Evolutionary conservation across 106 monocot genomes (phyloP).

Genomic region (Hemerocallis citrina): DNA sequence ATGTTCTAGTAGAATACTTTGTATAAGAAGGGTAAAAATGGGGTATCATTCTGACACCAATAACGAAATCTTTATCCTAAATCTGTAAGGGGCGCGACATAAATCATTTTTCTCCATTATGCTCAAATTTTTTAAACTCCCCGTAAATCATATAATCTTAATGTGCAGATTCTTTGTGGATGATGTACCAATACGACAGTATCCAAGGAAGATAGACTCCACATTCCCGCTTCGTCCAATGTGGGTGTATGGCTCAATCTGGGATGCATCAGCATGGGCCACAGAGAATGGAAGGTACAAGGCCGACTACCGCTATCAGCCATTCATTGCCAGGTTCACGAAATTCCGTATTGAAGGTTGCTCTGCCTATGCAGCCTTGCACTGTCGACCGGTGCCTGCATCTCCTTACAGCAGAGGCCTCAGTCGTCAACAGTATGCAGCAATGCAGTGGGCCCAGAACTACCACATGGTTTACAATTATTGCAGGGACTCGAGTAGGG

Average conservation of each 20-base stretch:
- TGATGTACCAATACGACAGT: conserved; percentile 51
- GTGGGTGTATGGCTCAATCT: conserved; percentile 77
- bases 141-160: no score
- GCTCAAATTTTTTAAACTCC: no score
- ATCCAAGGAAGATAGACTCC: conserved; percentile 26
- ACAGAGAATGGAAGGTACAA: conserved; percentile 57
- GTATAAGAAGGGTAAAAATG: no score
- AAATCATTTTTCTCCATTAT: no score
- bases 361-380: conserved; percentile 18
- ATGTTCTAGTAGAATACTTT: no score
- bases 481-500: conserved; percentile 42
- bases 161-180: conserved; percentile 67
- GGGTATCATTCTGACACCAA: no score
- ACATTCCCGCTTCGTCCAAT: conserved; percentile 48
- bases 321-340: conserved; percentile 37
- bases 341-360: conserved; percentile 38
- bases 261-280: conserved; percentile 76
- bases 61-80: no score
- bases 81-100: no score
- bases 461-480: conserved; percentile 57
- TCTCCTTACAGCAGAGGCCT: conserved; percentile 34
- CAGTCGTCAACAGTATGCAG: conserved; percentile 32
- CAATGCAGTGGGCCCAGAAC: conserved; percentile 53
- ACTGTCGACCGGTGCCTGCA: conserved; percentile 33
- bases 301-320: conserved; percentile 56